A percentile compares a stretch with the other conserved stretches of the same genome.
phyloP scores from a whole-genome alignment of 2,329 filamentous ascomycete genomes.

The Thermothelomyces thermophilus region DNA sequence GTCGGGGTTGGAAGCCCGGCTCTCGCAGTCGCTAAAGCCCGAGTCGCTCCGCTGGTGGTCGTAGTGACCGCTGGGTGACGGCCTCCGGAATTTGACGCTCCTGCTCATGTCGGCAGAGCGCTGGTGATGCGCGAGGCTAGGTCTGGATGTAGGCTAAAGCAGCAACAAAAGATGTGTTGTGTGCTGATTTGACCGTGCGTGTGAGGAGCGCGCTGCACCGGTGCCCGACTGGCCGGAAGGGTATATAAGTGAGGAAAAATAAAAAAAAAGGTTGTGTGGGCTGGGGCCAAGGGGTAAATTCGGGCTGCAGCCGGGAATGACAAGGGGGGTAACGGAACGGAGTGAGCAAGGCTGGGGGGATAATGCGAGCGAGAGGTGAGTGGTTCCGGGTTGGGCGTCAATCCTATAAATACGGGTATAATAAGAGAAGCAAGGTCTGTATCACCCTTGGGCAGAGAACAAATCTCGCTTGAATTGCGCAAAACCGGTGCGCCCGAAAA shows the following conservation, averaged over 20 bases:
- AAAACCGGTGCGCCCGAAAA: background rate
- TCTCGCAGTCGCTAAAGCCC: slow-evolving; percentile 30
- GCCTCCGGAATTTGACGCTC: slow-evolving; percentile 30
- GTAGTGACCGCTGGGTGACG: slow-evolving; percentile 27
- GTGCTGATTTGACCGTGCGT: slow-evolving; percentile 30
- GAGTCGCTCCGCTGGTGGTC: slow-evolving; percentile 30
- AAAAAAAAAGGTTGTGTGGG: slow-evolving; percentile 19
- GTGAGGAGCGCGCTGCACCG: slow-evolving; percentile 26
- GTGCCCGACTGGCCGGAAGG: slow-evolving; percentile 28
- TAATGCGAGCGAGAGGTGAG: slow-evolving; percentile 10
- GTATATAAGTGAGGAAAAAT: slow-evolving; percentile 24
- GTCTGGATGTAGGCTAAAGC: slow-evolving; percentile 23
- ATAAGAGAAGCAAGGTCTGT: slow-evolving; percentile 7
- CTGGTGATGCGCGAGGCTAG: slow-evolving; percentile 11
- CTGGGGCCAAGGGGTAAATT: slow-evolving; percentile 14
- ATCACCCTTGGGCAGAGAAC: slow-evolving; percentile 17
- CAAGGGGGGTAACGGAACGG: slow-evolving; percentile 17
- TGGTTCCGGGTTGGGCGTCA: slow-evolving; percentile 24
- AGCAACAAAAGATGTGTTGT: slow-evolving; percentile 27
- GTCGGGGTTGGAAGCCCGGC: slow-evolving; percentile 26
- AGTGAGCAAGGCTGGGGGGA: slow-evolving; percentile 18
- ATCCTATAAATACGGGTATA: slow-evolving; percentile 10
- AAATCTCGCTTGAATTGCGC: slow-evolving; percentile 20
- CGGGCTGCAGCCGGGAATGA: slow-evolving; percentile 10
- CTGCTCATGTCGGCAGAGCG: slow-evolving; percentile 22